A percentile compares a stretch with the other conserved stretches of the same genome.
Conservation (phyloP, 2,329 filamentous ascomycete genomes). For the Exserohilum rostratum region DNA sequence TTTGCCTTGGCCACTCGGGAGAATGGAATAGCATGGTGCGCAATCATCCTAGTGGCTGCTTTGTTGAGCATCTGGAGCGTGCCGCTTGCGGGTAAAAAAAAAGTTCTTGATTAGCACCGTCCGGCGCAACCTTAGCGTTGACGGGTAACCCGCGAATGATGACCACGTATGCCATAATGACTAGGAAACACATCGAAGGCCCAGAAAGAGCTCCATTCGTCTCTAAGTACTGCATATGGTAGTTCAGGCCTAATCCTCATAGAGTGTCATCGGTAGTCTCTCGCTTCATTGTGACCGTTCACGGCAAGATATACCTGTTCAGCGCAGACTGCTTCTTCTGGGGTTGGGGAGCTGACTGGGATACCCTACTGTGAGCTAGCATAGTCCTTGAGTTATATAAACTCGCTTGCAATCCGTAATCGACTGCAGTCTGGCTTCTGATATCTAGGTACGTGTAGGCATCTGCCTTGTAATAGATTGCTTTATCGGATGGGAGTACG, state of each 20-base stretch:
- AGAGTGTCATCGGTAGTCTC: not conserved
- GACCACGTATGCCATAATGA: not conserved
- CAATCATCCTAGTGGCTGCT: slow-evolving; percentile 1
- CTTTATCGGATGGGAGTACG: slow-evolving; percentile 57
- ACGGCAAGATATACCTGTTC: not conserved
- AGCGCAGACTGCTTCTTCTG: slow-evolving; percentile 20
- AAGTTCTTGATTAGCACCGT: slow-evolving; percentile 1
- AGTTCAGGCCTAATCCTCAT: not conserved
- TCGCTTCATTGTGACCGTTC: not conserved
- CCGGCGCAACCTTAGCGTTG: not conserved
- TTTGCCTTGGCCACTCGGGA: slow-evolving; percentile 5
- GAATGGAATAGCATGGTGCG: slow-evolving; percentile 11
- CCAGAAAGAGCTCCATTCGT: not conserved
- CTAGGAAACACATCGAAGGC: not conserved
- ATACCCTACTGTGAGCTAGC: slow-evolving; percentile 23
- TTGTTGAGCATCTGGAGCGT: slow-evolving; percentile 6
- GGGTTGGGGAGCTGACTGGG: slow-evolving; percentile 8
- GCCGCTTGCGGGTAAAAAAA: not conserved
- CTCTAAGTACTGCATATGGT: not conserved
- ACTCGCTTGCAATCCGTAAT: slow-evolving; percentile 52
- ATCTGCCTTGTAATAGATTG: slow-evolving; percentile 81
- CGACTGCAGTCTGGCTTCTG: slow-evolving; percentile 42
- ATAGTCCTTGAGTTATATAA: slow-evolving; percentile 52
- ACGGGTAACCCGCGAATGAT: not conserved
- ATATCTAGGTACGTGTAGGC: slow-evolving; percentile 56